phyloP scores from a whole-genome alignment of 2,329 filamentous ascomycete genomes.

The Fusarium newnesense region DNA sequence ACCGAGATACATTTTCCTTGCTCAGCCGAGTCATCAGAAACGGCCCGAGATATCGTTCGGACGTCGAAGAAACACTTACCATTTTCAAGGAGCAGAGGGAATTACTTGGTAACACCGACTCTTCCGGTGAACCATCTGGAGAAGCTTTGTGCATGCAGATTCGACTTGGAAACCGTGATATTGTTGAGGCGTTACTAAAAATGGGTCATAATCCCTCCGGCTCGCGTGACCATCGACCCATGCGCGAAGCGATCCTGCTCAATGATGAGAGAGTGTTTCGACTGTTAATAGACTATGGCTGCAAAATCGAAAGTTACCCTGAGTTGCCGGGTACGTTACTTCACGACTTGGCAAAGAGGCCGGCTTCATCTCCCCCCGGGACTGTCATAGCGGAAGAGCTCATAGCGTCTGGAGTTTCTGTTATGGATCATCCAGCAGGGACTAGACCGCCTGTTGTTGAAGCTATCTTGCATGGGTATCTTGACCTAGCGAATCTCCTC shows the following conservation, averaged over 20 bases:
- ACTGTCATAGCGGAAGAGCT: not conserved
- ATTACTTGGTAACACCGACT: accelerated
- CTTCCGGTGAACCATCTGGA: accelerated
- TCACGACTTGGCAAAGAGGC: not conserved
- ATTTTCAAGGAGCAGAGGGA: not conserved
- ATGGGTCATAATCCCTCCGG: not conserved
- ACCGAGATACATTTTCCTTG: not conserved
- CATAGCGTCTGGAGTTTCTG: not conserved
- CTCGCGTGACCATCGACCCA: not conserved
- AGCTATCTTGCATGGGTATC: not conserved
- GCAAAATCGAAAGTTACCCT: not conserved
- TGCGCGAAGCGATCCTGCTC: not conserved
- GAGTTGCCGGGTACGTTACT: not conserved
- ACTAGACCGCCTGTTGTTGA: not conserved
- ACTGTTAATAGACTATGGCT: not conserved
- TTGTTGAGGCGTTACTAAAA: not conserved
- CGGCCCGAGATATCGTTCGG: not conserved
- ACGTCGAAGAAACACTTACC: not conserved
- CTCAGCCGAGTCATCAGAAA: not conserved
- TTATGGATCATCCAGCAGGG: not conserved
- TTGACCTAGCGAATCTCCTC: not conserved
- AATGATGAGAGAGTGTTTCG: not conserved
- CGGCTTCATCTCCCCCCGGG: not conserved
- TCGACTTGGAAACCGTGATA: not conserved
- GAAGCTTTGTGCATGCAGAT: not conserved